phyloP scores from a whole-genome alignment of 108 stramenopile genomes.

The Aurantiochytrium sp. region DNA sequence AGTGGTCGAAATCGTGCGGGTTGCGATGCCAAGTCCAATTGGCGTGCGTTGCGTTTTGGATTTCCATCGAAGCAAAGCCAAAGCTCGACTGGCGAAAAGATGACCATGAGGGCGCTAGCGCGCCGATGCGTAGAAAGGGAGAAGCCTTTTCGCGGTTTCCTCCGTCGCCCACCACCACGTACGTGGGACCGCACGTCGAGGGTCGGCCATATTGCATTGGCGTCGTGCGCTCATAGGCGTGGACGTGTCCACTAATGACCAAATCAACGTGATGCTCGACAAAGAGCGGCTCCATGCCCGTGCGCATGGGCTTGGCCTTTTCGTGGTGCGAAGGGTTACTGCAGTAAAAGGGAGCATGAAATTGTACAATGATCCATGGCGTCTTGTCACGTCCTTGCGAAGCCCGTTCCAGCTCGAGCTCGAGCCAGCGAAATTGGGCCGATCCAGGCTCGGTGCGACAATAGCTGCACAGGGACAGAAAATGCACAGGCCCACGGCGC shows the following conservation, averaged over 20 bases:
- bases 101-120: conserved; percentile 49
- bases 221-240: conserved; percentile 45
- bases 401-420: conserved; percentile 48
- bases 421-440: conserved; percentile 63
- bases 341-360: conserved; percentile 48
- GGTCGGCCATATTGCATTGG: conserved; percentile 25
- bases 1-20: background rate
- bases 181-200: conserved; percentile 25
- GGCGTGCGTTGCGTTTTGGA: conserved; percentile 66
- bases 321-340: conserved; percentile 41
- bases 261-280: conserved; percentile 21
- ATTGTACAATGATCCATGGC: conserved; percentile 40
- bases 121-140: conserved; percentile 48
- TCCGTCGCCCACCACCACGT: conserved; percentile 84
- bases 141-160: conserved; percentile 59
- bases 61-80: conserved; percentile 67
- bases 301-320: conserved; percentile 28
- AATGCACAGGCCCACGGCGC: background rate
- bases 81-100: conserved; percentile 69
- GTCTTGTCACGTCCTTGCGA: conserved; percentile 26
- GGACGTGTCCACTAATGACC: conserved; percentile 48
- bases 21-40: conserved; percentile 43
- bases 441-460: conserved; percentile 26
- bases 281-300: conserved; percentile 36
- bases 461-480: background rate